Percentiles rank a stretch among this genome's conserved stretches.
phyloP scores from a whole-genome alignment of 257 asterid species.

The Coffea eugenioides region DNA sequence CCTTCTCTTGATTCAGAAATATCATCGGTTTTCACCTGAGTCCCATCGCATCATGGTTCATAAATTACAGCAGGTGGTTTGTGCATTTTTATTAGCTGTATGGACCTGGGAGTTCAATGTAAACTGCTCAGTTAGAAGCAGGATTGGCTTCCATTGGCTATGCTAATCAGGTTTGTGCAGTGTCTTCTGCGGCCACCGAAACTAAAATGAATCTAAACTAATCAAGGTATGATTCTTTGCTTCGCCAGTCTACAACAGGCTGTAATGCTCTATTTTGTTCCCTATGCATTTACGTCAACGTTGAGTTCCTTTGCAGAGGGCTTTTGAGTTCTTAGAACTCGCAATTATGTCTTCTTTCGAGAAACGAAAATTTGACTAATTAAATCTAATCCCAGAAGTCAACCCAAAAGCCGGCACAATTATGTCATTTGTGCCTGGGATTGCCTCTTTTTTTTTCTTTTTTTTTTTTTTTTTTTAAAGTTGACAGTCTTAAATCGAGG shows the following conservation, averaged over 20 bases:
- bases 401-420: too few species aligned
- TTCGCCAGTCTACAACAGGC: too few species aligned
- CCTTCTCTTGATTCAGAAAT: neutral
- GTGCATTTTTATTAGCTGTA: neutral
- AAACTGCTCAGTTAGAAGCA: too few species aligned
- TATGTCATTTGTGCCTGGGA: too few species aligned
- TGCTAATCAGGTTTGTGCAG: neutral
- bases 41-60: neutral
- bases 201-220: too few species aligned
- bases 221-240: neutral
- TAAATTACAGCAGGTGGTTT: neutral
- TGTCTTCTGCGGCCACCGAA: neutral
- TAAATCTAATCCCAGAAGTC: too few species aligned
- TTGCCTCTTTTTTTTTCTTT: too few species aligned
- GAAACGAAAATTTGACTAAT: too few species aligned
- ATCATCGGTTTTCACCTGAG: neutral
- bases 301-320: neutral
- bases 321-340: neutral
- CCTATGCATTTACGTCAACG: neutral
- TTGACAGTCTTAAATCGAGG: too few species aligned
- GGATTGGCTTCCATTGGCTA: neutral
- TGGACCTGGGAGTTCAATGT: neutral
- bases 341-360: too few species aligned
- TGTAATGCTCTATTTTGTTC: neutral
- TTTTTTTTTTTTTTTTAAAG: too few species aligned